Base-by-base conservation (phyloP, 2,329 filamentous ascomycete species). In the Sporothrix pallida region DNA sequence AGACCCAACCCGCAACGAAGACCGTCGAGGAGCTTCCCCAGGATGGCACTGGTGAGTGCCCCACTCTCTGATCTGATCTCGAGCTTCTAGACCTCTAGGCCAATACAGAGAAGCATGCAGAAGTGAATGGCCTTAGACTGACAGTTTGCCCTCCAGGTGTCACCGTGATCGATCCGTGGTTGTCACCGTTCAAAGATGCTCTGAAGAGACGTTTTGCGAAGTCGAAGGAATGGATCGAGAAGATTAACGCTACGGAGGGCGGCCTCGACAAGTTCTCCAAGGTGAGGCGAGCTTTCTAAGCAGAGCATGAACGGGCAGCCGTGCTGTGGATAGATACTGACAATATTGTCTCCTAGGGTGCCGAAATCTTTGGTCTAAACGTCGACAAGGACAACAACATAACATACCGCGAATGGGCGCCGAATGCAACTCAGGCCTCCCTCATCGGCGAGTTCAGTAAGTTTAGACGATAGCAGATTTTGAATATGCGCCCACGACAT, bases 381-480 rank as follows among this genome's bases (percentile, higher is more conserved):
- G 91, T 96, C 75, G 87, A 91, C 80, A 85, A 89, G 72, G 90
- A 97, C 79, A 93, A 93, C 81, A 94, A 95, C 81, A 94, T 99
- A 77, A 86, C 87, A 74, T 99, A 99, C 83, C 89, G 94, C 78
- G 96, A 99, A 87, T 99, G 96, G 96, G 96, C 96, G 0, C 95
- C 96, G 37, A 97, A 94, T 85, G 95, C 94, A 72, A 86, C 89
- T 56, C 87, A 92, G 79, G 96, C 96, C 69, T 94, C 91, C 81
- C 87, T 99, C 71, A 92, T 97, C 78, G 96, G 96, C 75, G 96
- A 98, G 78, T 99, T 98, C 86, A 99, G 92, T 95, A 85, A 77
- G 90, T 81, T 5, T 1, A 15, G 7, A 4, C 26, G 20, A 26
- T 10, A 26, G 12, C n/a, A 20, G 20, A 12, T 15, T 20, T 3